These are phyloP conservation scores for Annulohypoxylon truncatum DNA, from an alignment of 2,329 filamentous ascomycete species.

Conservation along the genomic window DNA sequence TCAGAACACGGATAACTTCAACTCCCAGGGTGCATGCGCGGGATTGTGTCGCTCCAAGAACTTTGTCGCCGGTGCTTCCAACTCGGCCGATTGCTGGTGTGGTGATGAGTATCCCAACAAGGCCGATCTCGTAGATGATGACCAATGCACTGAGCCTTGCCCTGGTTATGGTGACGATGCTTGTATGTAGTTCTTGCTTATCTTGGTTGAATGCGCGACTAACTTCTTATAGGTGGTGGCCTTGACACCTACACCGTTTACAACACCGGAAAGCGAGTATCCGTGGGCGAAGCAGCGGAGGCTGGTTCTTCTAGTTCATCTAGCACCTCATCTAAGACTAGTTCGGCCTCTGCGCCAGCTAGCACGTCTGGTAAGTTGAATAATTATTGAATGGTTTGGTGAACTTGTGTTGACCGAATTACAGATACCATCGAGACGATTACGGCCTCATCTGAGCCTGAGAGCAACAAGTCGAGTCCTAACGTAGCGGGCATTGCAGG, in stretches of 20 bases:
- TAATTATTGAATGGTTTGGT: background rate
- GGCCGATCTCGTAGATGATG: slow-evolving; percentile 64
- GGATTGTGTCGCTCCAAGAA: slow-evolving; percentile 56
- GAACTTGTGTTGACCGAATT: background rate
- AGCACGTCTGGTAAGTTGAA: slow-evolving; percentile 35
- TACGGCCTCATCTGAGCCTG: slow-evolving; percentile 43
- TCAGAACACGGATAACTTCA: slow-evolving; percentile 45
- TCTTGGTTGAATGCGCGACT: slow-evolving; percentile 34
- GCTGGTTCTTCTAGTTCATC: slow-evolving; percentile 48
- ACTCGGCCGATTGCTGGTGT: slow-evolving; percentile 75
- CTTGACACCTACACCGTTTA: slow-evolving; percentile 59
- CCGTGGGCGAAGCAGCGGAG: slow-evolving; percentile 51
- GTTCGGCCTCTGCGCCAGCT: slow-evolving; percentile 29
- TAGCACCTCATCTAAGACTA: slow-evolving; percentile 42
- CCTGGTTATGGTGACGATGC: slow-evolving; percentile 69
- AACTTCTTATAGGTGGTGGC: slow-evolving; percentile 55
- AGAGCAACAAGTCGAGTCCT: slow-evolving; percentile 54
- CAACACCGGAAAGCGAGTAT: slow-evolving; percentile 62
- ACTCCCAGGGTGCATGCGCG: slow-evolving; percentile 59
- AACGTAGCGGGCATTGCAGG: slow-evolving; percentile 88
- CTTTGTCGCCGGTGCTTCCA: slow-evolving; percentile 70
- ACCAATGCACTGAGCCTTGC: slow-evolving; percentile 74
- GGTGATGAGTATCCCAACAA: slow-evolving; percentile 74
- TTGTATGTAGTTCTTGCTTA: slow-evolving; percentile 65
- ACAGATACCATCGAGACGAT: slow-evolving; percentile 30